A percentile compares a stretch with the other conserved stretches of the same genome.
phyloP scores from a whole-genome alignment of 2,329 filamentous ascomycete species.

The Sclerotinia trifoliorum region DNA sequence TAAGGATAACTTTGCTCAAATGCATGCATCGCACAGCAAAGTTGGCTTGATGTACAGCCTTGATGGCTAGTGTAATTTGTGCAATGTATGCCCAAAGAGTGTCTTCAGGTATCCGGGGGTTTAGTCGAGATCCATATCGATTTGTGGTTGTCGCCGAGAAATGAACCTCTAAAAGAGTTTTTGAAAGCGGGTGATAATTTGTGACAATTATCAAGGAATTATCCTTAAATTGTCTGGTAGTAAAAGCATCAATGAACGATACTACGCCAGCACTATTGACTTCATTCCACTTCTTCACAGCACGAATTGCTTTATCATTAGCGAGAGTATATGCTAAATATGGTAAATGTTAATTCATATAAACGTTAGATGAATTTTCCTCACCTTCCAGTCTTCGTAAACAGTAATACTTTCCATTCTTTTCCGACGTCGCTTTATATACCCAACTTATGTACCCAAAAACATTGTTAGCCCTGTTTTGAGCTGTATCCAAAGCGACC shows the following conservation, averaged over 20 bases:
- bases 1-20: slow-evolving; percentile 83
- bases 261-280: slow-evolving; percentile 81
- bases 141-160: slow-evolving; percentile 44
- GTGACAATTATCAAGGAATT: slow-evolving; percentile 93
- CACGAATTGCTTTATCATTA: slow-evolving; percentile 83
- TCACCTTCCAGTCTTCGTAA: slow-evolving; percentile 79
- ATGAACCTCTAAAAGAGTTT: slow-evolving; percentile 84
- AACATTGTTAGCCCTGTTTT: slow-evolving; percentile 72
- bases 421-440: slow-evolving; percentile 88
- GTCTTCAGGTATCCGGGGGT: slow-evolving; percentile 60
- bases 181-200: slow-evolving; percentile 88
- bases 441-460: slow-evolving; percentile 93
- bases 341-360: slow-evolving; percentile 3
- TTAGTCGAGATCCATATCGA: slow-evolving; percentile 43
- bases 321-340: slow-evolving; percentile 73
- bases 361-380: slow-evolving; percentile 17
- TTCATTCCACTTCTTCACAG: slow-evolving; percentile 85
- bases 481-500: slow-evolving; percentile 79
- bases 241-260: slow-evolving; percentile 87
- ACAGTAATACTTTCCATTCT: slow-evolving; percentile 86
- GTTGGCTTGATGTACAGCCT: slow-evolving; percentile 76
- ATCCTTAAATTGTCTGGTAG: slow-evolving; percentile 87
- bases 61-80: slow-evolving; percentile 85
- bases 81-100: slow-evolving; percentile 89
- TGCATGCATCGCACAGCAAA: slow-evolving; percentile 85